Conservation (phyloP, 768 basidiomycete genomes). For the Mycena capillaripes region DNA sequence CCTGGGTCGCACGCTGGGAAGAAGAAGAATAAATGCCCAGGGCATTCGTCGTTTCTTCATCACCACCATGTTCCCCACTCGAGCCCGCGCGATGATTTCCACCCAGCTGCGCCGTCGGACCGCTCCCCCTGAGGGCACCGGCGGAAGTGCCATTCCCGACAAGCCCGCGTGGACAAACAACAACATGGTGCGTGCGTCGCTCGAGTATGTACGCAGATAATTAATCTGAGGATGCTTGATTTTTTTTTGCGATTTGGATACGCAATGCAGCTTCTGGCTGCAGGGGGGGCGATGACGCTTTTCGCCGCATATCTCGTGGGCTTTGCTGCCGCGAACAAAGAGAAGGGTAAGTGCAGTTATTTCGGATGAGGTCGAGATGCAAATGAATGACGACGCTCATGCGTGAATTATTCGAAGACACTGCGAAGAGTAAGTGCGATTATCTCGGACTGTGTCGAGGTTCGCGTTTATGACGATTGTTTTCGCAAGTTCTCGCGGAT, state of each 20-base stretch:
- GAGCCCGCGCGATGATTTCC: slow-evolving; percentile 16
- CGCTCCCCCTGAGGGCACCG: slow-evolving; percentile 6
- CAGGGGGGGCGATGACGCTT: too few species aligned
- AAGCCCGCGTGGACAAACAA: slow-evolving; percentile 18
- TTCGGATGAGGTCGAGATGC: too few species aligned
- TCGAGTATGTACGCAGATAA: neutral
- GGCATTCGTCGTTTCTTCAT: neutral
- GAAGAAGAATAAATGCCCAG: neutral
- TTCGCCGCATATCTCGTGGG: too few species aligned
- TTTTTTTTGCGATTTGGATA: neutral
- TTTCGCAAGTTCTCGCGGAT: neutral
- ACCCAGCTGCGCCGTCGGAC: slow-evolving; percentile 24
- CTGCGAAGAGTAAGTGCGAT: too few species aligned
- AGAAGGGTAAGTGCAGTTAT: too few species aligned
- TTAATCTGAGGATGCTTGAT: neutral
- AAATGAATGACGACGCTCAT: too few species aligned
- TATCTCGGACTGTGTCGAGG: too few species aligned
- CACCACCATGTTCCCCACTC: slow-evolving; percentile 24
- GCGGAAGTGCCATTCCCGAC: slow-evolving; percentile 5
- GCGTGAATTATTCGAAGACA: too few species aligned
- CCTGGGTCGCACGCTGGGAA: neutral
- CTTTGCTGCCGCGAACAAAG: too few species aligned
- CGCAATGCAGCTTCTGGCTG: too few species aligned
- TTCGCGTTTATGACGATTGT: neutral
- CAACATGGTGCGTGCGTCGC: slow-evolving; percentile 12